These are phyloP conservation scores for Brassica carinata DNA, from an alignment of 345 rosid genomes.

Conservation along the genomic window DNA sequence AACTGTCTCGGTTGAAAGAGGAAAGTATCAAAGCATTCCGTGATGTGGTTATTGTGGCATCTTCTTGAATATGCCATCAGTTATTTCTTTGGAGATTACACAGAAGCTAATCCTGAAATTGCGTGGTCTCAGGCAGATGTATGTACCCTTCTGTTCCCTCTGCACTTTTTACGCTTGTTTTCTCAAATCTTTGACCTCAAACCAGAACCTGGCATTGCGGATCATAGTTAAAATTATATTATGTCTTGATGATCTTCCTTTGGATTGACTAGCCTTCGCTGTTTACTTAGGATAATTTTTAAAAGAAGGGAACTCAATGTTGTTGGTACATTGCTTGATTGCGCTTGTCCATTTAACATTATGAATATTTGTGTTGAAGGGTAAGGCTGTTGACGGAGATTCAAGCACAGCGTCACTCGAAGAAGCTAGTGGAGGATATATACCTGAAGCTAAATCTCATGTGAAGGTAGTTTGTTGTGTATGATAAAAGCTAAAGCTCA, in stretches of 20 bases:
- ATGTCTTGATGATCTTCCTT: background rate
- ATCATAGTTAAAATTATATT: background rate
- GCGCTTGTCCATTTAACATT: background rate
- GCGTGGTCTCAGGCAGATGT: conserved; percentile 21
- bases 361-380: background rate
- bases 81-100: background rate
- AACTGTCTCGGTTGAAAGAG: background rate
- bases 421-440: background rate
- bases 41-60: background rate
- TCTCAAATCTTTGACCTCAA: background rate
- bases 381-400: background rate
- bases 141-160: conserved; percentile 22
- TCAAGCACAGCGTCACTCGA: background rate
- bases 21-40: background rate
- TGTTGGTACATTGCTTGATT: background rate
- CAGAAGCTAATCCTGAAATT: conserved; percentile 2
- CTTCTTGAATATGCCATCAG: background rate
- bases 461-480: background rate
- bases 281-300: background rate
- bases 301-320: background rate
- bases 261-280: background rate
- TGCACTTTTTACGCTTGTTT: conserved; percentile 16
- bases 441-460: background rate
- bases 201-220: background rate
- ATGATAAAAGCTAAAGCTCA: background rate